These are phyloP conservation scores for Apiotrichum brassicae DNA, from an alignment of 1,284 basidiomycete genomes.

Conservation along the genomic window DNA sequence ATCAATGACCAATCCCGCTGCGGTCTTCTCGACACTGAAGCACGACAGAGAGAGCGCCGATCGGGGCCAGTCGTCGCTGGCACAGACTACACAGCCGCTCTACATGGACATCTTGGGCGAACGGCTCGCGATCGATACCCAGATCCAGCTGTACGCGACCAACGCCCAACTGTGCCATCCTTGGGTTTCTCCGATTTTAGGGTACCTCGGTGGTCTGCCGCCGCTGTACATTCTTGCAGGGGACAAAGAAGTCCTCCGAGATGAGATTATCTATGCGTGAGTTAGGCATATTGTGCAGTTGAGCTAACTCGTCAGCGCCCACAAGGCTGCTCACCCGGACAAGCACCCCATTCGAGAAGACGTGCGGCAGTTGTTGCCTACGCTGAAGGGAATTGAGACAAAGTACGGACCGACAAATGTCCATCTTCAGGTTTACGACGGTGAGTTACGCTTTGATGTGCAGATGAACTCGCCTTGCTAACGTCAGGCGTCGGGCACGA, in stretches of 20 bases:
- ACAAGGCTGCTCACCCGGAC: conserved; percentile 81
- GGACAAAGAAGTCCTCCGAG: conserved; percentile 84
- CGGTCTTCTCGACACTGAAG: conserved; percentile 8
- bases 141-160: conserved; percentile 83
- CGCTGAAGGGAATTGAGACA: conserved; percentile 59
- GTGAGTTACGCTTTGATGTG: conserved; percentile 22
- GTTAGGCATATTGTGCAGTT: conserved; percentile 38
- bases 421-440: conserved; percentile 68
- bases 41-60: background rate
- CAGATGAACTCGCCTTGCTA: background rate
- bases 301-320: conserved; percentile 57
- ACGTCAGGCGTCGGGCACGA: conserved; percentile 50
- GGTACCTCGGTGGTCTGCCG: conserved; percentile 84
- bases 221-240: conserved; percentile 80
- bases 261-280: conserved; percentile 83
- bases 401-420: conserved; percentile 69
- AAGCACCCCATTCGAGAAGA: conserved; percentile 62
- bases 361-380: conserved; percentile 59
- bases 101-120: conserved; percentile 24
- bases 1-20: conserved; percentile 23
- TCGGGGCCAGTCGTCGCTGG: conserved; percentile 21
- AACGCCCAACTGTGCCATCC: conserved; percentile 81
- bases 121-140: conserved; percentile 46
- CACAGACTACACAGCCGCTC: conserved; percentile 29
- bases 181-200: conserved; percentile 72